phyloP scores from a whole-genome alignment of 257 asterid species.

The Jacaranda copaia region DNA sequence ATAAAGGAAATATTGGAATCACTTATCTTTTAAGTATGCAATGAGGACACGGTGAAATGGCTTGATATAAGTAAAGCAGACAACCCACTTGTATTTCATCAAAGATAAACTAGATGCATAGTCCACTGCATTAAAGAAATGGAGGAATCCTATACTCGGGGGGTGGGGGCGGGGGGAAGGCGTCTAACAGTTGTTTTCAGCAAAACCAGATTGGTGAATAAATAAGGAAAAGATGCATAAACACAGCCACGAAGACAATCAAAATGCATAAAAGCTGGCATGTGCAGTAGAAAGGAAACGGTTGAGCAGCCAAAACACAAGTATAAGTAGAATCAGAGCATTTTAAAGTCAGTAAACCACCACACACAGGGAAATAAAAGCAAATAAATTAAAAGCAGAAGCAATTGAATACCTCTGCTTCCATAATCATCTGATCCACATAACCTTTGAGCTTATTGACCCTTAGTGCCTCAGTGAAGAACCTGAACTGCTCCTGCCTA shows the following conservation, averaged over 20 bases:
- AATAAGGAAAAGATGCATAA: too few relatives aligned
- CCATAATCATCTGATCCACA: conserved; percentile 88
- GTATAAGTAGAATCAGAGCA: conserved; percentile 1
- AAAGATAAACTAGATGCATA: too few relatives aligned
- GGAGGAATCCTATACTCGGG: too few relatives aligned
- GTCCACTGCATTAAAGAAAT: too few relatives aligned
- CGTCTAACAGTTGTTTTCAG: too few relatives aligned
- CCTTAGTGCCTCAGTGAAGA: conserved; percentile 91
- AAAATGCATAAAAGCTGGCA: conserved; percentile 13
- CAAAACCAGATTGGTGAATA: too few relatives aligned
- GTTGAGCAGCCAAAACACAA: not conserved
- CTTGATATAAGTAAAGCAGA: not conserved
- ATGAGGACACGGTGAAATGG: not conserved
- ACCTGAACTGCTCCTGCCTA: conserved; percentile 96
- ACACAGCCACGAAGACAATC: not conserved
- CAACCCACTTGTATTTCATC: too few relatives aligned
- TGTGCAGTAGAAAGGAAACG: not conserved
- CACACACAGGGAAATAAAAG: not conserved
- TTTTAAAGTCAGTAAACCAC: not conserved
- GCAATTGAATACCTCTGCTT: conserved; percentile 73
- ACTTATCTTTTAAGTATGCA: conserved; percentile 13
- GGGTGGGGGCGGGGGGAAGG: too few relatives aligned
- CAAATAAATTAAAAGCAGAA: not conserved
- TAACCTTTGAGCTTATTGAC: conserved; percentile 82
- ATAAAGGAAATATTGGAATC: conserved; percentile 20